These are phyloP conservation scores for Calonectria leucothoes DNA, from an alignment of 2,329 filamentous ascomycete genomes.

Conservation along the genomic window DNA sequence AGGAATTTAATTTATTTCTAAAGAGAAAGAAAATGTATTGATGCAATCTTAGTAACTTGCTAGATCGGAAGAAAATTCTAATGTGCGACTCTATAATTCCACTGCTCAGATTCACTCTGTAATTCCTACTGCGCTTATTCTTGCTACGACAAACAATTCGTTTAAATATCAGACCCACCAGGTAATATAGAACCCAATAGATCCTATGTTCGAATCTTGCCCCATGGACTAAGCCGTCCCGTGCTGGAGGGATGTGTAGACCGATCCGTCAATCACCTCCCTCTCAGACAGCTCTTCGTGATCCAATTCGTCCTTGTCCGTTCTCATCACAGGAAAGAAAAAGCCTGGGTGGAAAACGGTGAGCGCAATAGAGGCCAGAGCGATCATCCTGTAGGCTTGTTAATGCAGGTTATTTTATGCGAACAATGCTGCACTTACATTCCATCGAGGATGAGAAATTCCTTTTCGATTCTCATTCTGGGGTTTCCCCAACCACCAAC, in stretches of 20 bases:
- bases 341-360: neutral
- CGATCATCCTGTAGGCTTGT: neutral
- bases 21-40: neutral
- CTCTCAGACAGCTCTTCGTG: neutral
- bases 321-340: neutral
- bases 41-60: neutral
- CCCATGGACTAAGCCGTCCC: no score
- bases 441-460: conserved; percentile 68
- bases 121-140: neutral
- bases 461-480: conserved; percentile 62
- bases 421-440: neutral
- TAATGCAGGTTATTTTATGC: neutral
- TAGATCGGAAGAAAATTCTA: neutral
- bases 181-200: neutral
- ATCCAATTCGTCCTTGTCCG: neutral
- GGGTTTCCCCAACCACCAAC: conserved; percentile 69
- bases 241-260: neutral
- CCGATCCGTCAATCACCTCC: neutral
- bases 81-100: neutral
- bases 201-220: neutral
- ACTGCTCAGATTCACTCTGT: neutral
- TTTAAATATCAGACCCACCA: neutral
- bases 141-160: neutral
- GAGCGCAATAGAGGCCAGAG: neutral
- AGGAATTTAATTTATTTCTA: neutral